These are phyloP conservation scores for Pythium utonaiense DNA, from an alignment of 352 stramenopile species.

Conservation along the genomic window DNA sequence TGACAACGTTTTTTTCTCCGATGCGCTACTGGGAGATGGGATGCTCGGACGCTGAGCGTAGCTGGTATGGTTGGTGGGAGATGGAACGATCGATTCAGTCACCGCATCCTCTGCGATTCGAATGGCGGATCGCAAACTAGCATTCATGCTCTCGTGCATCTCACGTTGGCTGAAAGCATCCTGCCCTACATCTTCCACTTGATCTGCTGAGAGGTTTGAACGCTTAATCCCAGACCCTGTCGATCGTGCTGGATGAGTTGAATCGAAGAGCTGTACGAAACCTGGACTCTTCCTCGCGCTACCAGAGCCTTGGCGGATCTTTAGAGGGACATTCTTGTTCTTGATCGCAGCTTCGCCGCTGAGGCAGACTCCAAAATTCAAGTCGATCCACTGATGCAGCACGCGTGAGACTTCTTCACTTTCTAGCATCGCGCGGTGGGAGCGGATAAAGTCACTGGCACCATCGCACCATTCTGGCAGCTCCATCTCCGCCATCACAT, in stretches of 20 bases:
- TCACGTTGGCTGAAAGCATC: background rate
- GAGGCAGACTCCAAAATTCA: slow-evolving; percentile 93
- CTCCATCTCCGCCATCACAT: slow-evolving; percentile 62
- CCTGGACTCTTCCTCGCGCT: slow-evolving; percentile 52
- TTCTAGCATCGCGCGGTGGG: slow-evolving; percentile 92
- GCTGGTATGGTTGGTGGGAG: background rate
- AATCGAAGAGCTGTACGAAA: slow-evolving; percentile 70
- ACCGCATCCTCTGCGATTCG: slow-evolving; percentile 20
- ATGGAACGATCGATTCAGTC: slow-evolving; percentile 5
- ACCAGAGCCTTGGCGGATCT: slow-evolving; percentile 17
- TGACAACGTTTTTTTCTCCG: slow-evolving; percentile 16
- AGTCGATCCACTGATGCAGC: slow-evolving; percentile 94
- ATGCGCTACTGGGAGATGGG: background rate
- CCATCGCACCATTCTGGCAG: slow-evolving; percentile 76
- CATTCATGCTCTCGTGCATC: background rate
- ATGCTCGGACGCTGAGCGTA: slow-evolving; percentile 5
- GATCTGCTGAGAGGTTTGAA: background rate
- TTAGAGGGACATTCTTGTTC: slow-evolving; percentile 91
- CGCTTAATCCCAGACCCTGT: too few species aligned
- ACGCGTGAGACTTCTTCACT: slow-evolving; percentile 77
- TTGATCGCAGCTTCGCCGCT: slow-evolving; percentile 71
- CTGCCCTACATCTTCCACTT: background rate
- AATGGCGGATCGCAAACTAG: slow-evolving; percentile 9
- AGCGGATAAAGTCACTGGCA: slow-evolving; percentile 74
- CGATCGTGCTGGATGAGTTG: slow-evolving; percentile 2